Conservation (phyloP, 2,329 filamentous ascomycete genomes). For the Hymenoscyphus albidus region DNA sequence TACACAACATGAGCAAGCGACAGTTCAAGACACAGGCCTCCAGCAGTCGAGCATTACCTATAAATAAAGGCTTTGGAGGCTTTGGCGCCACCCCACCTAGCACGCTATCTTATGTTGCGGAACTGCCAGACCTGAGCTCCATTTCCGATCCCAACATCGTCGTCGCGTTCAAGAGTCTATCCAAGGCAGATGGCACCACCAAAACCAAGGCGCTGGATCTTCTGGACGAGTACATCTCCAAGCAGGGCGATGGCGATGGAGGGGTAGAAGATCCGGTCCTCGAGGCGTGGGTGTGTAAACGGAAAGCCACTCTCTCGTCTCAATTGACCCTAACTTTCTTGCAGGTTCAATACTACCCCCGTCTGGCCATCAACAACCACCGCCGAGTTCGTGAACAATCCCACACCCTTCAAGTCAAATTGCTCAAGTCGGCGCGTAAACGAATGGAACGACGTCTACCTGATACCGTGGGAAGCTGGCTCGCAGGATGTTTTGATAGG, state of each 20-base stretch:
- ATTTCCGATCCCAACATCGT: slow-evolving; percentile 78
- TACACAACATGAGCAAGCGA: slow-evolving; percentile 29
- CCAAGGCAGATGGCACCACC: slow-evolving; percentile 90
- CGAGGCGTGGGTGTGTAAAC: slow-evolving; percentile 71
- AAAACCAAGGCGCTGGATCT: slow-evolving; percentile 90
- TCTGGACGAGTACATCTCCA: slow-evolving; percentile 60
- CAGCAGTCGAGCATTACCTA: slow-evolving; percentile 33
- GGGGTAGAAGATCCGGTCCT: slow-evolving; percentile 78
- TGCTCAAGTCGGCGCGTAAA: slow-evolving; percentile 66
- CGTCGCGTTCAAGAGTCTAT: slow-evolving; percentile 87
- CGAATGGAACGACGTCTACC: slow-evolving; percentile 78
- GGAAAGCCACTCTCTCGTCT: neutral
- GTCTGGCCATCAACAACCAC: slow-evolving; percentile 83
- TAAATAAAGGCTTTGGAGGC: slow-evolving; percentile 30
- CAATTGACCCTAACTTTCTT: slow-evolving; percentile 36
- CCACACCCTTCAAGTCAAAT: slow-evolving; percentile 66
- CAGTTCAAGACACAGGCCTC: slow-evolving; percentile 35
- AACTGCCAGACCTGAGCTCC: slow-evolving; percentile 73
- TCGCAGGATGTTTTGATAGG: slow-evolving; percentile 82
- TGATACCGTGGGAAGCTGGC: slow-evolving; percentile 80
- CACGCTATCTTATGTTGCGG: slow-evolving; percentile 78
- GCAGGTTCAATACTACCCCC: slow-evolving; percentile 81
- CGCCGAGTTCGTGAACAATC: slow-evolving; percentile 84
- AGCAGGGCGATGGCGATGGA: slow-evolving; percentile 43
- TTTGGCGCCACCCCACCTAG: slow-evolving; percentile 38